Conservation (phyloP, 805 yeast species). For the Candida awuae region DNA sequence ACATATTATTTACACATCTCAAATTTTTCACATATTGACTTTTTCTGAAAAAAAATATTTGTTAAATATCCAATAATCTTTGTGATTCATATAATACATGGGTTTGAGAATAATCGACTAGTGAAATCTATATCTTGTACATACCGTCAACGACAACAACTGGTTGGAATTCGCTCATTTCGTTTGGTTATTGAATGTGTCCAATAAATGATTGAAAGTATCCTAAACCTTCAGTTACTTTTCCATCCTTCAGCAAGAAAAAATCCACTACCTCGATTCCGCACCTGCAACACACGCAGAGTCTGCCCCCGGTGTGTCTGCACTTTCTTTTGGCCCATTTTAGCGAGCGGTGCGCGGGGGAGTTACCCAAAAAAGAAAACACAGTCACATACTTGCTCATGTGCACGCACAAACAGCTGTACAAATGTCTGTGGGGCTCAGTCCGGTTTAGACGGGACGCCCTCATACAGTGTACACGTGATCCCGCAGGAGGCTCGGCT, state of each 20-base stretch:
- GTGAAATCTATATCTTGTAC: constrained; percentile 25
- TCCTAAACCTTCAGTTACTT: neutral
- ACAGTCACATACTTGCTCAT: neutral
- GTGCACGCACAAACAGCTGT: neutral
- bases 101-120: no score
- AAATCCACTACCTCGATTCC: neutral
- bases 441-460: neutral
- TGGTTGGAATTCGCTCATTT: constrained; percentile 86
- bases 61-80: no score
- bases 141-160: constrained; percentile 96
- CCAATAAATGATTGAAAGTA: constrained; percentile 2
- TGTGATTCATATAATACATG: no score
- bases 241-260: neutral
- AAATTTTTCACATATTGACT: no score
- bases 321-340: neutral
- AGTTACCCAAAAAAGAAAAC: neutral
- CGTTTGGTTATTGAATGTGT: constrained; percentile 13
- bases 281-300: neutral
- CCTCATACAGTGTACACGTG: neutral
- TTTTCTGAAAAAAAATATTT: no score
- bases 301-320: neutral
- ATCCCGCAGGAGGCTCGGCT: neutral
- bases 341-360: neutral
- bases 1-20: no score
- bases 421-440: no score